Conservation (phyloP, 495 filamentous ascomycete genomes). For the Penicillium paradoxum region DNA sequence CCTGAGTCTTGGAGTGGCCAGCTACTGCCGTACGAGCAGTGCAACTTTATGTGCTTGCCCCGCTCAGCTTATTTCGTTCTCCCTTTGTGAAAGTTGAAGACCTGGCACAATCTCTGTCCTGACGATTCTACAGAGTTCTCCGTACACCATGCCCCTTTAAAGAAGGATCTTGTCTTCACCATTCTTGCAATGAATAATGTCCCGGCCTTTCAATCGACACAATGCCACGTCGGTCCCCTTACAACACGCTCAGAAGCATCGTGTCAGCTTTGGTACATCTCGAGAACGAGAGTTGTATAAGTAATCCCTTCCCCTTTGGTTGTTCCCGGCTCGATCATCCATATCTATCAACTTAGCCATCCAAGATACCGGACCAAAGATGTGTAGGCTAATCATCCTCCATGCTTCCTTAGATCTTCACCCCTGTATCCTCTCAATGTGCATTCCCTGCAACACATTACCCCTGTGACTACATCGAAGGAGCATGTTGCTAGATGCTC, state of each 20-base stretch:
- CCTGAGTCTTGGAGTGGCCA: too few species aligned
- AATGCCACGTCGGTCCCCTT: conserved; percentile 6
- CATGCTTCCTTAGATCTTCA: conserved; percentile 13
- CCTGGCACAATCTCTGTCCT: background rate
- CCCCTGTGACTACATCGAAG: background rate
- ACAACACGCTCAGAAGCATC: background rate
- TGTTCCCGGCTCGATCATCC: background rate
- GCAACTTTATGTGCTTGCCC: background rate
- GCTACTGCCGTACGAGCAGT: too few species aligned
- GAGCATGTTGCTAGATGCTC: conserved; percentile 20
- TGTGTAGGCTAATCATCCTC: conserved; percentile 2
- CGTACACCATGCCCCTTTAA: too few species aligned
- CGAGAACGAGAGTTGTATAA: conserved; percentile 26
- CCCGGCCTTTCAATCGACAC: background rate
- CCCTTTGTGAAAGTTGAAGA: background rate
- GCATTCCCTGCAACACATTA: conserved; percentile 7
- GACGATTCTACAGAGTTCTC: too few species aligned
- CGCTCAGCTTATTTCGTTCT: background rate
- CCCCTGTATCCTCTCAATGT: conserved; percentile 15
- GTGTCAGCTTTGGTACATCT: conserved; percentile 3
- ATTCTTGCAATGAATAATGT: background rate
- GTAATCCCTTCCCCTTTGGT: conserved; percentile 4
- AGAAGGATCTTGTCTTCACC: background rate
- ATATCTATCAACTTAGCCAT: background rate
- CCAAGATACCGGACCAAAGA: background rate